Conservation (phyloP, 2,329 filamentous ascomycete species). For the Gremmenia infestans region DNA sequence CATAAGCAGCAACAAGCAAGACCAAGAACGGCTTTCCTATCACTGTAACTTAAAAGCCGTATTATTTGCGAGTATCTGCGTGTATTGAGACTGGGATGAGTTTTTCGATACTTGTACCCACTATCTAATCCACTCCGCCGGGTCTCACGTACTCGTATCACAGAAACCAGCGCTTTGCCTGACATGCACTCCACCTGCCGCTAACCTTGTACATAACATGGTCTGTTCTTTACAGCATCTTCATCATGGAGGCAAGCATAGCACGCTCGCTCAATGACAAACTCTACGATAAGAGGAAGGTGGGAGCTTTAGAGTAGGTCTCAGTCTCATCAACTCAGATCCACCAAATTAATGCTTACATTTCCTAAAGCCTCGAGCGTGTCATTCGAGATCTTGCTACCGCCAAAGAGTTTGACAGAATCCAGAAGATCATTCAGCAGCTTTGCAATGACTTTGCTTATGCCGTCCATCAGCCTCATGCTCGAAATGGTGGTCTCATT, state of each 20-base stretch:
- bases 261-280: slow-evolving; percentile 94
- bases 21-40: too few species aligned
- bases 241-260: slow-evolving; percentile 77
- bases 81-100: too few species aligned
- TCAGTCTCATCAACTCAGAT: background rate
- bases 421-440: slow-evolving; percentile 87
- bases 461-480: slow-evolving; percentile 93
- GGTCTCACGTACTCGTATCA: too few species aligned
- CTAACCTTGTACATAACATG: slow-evolving; percentile 10
- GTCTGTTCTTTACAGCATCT: background rate
- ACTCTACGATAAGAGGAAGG: slow-evolving; percentile 97
- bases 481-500: slow-evolving; percentile 92
- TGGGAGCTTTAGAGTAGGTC: slow-evolving; percentile 87
- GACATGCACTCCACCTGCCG: too few species aligned
- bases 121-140: too few species aligned
- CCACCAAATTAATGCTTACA: slow-evolving; percentile 6
- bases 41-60: too few species aligned
- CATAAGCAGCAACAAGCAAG: too few species aligned
- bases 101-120: too few species aligned
- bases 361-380: slow-evolving; percentile 67
- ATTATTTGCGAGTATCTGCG: too few species aligned
- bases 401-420: slow-evolving; percentile 70
- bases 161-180: too few species aligned
- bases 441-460: slow-evolving; percentile 98
- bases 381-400: slow-evolving; percentile 80